phyloP scores from a whole-genome alignment of 345 rosid species.

The Eucalyptus regnans region DNA sequence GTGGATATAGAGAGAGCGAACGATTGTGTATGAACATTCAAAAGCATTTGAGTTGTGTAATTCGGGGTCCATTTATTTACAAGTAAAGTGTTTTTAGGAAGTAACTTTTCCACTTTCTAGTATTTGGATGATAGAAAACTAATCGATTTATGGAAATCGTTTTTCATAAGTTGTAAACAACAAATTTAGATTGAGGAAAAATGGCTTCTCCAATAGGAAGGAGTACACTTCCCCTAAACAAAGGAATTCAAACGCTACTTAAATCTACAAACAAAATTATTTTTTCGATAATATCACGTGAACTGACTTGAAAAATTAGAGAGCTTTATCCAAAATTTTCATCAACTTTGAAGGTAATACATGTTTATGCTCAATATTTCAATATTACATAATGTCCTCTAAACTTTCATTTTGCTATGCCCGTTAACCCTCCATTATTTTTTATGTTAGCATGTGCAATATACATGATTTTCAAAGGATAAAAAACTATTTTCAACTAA shows the following conservation, averaged over 20 bases:
- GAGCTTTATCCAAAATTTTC: background rate
- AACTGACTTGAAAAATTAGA: background rate
- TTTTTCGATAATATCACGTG: background rate
- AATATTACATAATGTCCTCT: background rate
- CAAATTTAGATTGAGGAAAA: background rate
- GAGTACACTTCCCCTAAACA: background rate
- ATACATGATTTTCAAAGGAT: background rate
- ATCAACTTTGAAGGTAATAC: background rate
- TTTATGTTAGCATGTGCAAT: background rate
- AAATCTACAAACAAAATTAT: background rate
- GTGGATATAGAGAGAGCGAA: background rate
- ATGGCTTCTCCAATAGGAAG: background rate
- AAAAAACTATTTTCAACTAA: background rate
- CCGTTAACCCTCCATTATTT: background rate
- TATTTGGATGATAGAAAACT: background rate
- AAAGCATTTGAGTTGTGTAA: background rate
- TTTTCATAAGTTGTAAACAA: too few relatives aligned
- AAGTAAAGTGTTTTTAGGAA: background rate
- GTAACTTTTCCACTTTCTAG: too few relatives aligned
- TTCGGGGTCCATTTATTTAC: background rate
- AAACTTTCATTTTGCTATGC: background rate
- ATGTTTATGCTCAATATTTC: background rate
- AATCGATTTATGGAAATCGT: too few relatives aligned
- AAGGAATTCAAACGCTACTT: background rate
- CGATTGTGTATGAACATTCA: background rate